Base-by-base conservation (phyloP, 2,329 filamentous ascomycete species). In the Phyllosticta citrichinensis region DNA sequence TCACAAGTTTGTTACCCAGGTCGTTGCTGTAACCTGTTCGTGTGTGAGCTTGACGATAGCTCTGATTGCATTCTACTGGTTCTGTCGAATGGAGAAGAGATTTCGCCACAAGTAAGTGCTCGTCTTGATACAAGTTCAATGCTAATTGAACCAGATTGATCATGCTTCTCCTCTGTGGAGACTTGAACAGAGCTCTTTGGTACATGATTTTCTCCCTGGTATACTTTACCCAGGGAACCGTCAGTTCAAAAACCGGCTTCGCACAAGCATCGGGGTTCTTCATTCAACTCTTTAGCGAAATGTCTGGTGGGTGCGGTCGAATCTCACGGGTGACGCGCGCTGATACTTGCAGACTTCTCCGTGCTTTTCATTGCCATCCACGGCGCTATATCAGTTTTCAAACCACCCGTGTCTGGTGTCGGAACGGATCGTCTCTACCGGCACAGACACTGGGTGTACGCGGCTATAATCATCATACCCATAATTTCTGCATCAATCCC, bases 341-440 rank as follows among this genome's bases (percentile, higher is more conserved):
- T 63, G 17, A 56, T 14, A 10, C 52, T 20, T 55, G 20, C 58
- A 76, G 88, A 93, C 68, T 79, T 87, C 60, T 83, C 87, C 10
- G 84, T 90, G 17, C 77, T 91, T 14, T 79, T 89, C 62, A 89
- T 93, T 67, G 86, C 88, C 19, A 69, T 90, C 9, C 89, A 93
- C 69, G 87, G 86, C 56, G 83, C 83, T 2, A 74, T 91, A 11
- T 88, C 87, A 71, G 86, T 93, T 58, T 85, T 91, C 65, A 80
- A 81, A 22, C 83, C 84, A 0, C 68, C 69, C 1, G 68, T 68
- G 14, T 67, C 52, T 54, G 68, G 62, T 55, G 71, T 19, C 80
- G 82, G 2, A 77, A 56, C 52, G 63, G 83, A 84, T 54, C 88
- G 88, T 0, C 78, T 93, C 0, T 89, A 89, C 68, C 84, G 83